Evolutionary conservation across 2,329 filamentous ascomycete genomes (phyloP).

Genomic region (Phaeomoniella chlamydospora): DNA sequence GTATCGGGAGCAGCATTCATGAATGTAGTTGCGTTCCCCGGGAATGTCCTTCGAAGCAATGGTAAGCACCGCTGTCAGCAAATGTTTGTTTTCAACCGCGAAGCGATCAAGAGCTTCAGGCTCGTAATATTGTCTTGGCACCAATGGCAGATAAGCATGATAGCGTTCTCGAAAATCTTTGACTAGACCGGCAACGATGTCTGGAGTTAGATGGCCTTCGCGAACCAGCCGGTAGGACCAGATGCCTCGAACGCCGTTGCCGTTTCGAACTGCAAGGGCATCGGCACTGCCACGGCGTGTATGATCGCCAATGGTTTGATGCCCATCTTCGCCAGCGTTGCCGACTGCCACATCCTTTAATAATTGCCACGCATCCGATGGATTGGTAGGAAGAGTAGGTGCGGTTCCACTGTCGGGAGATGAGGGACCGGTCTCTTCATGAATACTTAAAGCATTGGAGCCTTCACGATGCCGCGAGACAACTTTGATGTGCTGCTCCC

Average conservation of each 20-base stretch:
- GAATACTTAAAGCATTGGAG: slow-evolving; percentile 4
- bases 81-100: slow-evolving; percentile 47
- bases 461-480: not conserved
- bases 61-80: slow-evolving; percentile 55
- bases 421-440: slow-evolving; percentile 24
- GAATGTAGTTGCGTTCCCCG: slow-evolving; percentile 46
- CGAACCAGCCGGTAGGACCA: slow-evolving; percentile 27
- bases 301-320: slow-evolving; percentile 5
- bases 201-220: slow-evolving; percentile 28
- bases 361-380: slow-evolving; percentile 33
- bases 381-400: slow-evolving; percentile 26
- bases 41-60: slow-evolving; percentile 54
- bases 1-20: slow-evolving; percentile 51
- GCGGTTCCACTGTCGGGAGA: slow-evolving; percentile 21
- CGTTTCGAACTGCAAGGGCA: slow-evolving; percentile 11
- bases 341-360: slow-evolving; percentile 28
- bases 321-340: slow-evolving; percentile 11
- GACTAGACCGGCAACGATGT: slow-evolving; percentile 37
- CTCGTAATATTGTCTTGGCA: slow-evolving; percentile 45
- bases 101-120: slow-evolving; percentile 38
- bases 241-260: slow-evolving; percentile 18
- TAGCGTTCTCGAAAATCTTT: slow-evolving; percentile 49
- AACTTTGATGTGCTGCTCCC: not conserved
- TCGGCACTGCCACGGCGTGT: slow-evolving; percentile 2
- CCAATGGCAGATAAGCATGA: slow-evolving; percentile 57